Evolutionary conservation across 805 yeast genomes (phyloP).

Genomic region (Monosporozyma yasuniensis): DNA sequence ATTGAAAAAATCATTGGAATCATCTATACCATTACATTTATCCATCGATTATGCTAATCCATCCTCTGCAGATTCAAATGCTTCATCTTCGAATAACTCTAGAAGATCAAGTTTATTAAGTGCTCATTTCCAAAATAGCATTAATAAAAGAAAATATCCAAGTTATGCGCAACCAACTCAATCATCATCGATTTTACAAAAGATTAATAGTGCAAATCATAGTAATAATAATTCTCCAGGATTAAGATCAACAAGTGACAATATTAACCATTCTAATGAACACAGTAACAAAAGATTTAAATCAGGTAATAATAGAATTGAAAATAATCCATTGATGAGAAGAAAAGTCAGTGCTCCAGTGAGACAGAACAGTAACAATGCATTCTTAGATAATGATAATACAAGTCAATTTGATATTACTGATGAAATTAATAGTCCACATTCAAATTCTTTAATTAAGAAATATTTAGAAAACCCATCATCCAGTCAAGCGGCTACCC

Average conservation of each 20-base stretch:
- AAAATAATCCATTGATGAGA: conserved; percentile 1
- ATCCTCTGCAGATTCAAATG: conserved; percentile 1
- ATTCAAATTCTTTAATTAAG: conserved; percentile 20
- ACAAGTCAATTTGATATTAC: conserved; percentile 24
- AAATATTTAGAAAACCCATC: conserved; percentile 17
- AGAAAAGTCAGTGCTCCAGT: conserved; percentile 23
- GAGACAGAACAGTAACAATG: neutral
- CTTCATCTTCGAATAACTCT: conserved; percentile 35
- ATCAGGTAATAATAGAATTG: conserved; percentile 1
- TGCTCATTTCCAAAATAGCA: conserved; percentile 6
- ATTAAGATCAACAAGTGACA: conserved; percentile 22
- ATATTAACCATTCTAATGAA: conserved; percentile 2
- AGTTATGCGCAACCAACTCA: conserved; percentile 28
- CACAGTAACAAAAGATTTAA: conserved; percentile 4
- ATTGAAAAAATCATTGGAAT: conserved; percentile 49
- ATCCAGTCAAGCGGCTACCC: neutral
- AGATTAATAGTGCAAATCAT: neutral
- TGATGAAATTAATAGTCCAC: conserved; percentile 18
- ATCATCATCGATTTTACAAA: conserved; percentile 11
- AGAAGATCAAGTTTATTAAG: conserved; percentile 29
- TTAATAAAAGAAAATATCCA: conserved; percentile 16
- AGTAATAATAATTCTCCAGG: neutral
- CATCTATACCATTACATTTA: conserved; percentile 40
- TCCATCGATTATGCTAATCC: conserved; percentile 15
- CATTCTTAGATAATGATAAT: neutral